Evolutionary conservation across 768 basidiomycete genomes (phyloP).

Genomic region (Russula virescens): DNA sequence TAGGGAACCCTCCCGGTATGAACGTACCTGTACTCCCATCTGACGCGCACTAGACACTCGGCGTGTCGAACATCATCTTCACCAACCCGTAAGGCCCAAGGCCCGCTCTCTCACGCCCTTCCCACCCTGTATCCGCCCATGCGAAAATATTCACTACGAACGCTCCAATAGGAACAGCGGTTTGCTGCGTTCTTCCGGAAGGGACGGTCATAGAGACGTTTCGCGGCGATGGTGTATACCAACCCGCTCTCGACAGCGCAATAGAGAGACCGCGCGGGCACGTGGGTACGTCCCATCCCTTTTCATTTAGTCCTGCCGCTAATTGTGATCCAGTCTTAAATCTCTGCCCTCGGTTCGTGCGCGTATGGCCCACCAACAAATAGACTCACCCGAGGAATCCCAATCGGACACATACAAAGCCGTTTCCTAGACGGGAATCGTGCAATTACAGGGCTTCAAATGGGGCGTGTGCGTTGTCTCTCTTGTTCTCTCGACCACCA

Average conservation of each 20-base stretch:
- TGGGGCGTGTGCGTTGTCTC: constrained; percentile 81
- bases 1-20: constrained; percentile 79
- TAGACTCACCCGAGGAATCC: constrained; percentile 87
- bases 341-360: too few relatives aligned
- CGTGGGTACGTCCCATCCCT: constrained; percentile 58
- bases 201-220: constrained; percentile 89
- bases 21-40: constrained; percentile 52
- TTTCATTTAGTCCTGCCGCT: constrained; percentile 8
- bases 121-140: too few relatives aligned
- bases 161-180: constrained; percentile 40
- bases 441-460: constrained; percentile 71
- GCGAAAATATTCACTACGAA: too few relatives aligned
- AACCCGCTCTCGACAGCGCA: constrained; percentile 79
- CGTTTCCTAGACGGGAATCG: constrained; percentile 34
- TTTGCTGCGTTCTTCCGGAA: constrained; percentile 79
- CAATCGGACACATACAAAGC: constrained; percentile 56
- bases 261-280: constrained; percentile 71
- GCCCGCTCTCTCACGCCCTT: constrained; percentile 8
- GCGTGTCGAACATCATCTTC: constrained; percentile 91
- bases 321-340: too few relatives aligned
- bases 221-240: constrained; percentile 84
- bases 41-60: constrained; percentile 84
- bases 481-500: not conserved
- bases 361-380: not conserved
- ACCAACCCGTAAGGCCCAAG: constrained; percentile 85